phyloP scores from a whole-genome alignment of 2,329 filamentous ascomycete genomes.

The Monilinia aucupariae region DNA sequence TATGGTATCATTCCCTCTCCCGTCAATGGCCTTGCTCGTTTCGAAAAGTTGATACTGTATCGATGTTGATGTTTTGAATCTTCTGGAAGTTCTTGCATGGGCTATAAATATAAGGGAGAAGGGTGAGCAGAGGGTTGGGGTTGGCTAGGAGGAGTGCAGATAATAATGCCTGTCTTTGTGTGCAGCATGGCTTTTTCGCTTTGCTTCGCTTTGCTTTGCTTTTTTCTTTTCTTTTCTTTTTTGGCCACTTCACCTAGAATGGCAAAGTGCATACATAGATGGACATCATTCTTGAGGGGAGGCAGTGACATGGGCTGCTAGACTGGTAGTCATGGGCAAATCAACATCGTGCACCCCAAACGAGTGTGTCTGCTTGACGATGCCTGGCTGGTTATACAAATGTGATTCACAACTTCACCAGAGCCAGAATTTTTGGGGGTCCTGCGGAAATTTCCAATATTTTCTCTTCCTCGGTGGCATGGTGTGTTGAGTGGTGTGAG shows the following conservation, averaged over 20 bases:
- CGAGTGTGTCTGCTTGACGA: conserved; percentile 1
- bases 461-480: neutral
- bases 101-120: conserved; percentile 7
- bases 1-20: conserved; percentile 20
- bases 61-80: neutral
- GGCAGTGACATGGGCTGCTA: neutral
- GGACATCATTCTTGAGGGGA: neutral
- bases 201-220: too few species aligned
- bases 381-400: neutral
- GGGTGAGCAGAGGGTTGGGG: conserved; percentile 17
- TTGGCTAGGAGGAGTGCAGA: conserved; percentile 22
- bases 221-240: conserved; percentile 11
- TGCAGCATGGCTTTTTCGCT: conserved; percentile 24
- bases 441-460: neutral
- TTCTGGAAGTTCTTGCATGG: conserved; percentile 5
- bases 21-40: conserved; percentile 9
- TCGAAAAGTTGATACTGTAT: conserved; percentile 10
- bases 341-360: neutral
- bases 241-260: conserved; percentile 11
- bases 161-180: conserved; percentile 18
- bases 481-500: conserved; percentile 1
- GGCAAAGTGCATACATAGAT: neutral
- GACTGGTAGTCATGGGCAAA: conserved; percentile 7
- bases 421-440: conserved; percentile 1
- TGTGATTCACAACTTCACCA: neutral